Base-by-base conservation (phyloP, 345 rosid genomes). In the Clarkia xantiana region DNA sequence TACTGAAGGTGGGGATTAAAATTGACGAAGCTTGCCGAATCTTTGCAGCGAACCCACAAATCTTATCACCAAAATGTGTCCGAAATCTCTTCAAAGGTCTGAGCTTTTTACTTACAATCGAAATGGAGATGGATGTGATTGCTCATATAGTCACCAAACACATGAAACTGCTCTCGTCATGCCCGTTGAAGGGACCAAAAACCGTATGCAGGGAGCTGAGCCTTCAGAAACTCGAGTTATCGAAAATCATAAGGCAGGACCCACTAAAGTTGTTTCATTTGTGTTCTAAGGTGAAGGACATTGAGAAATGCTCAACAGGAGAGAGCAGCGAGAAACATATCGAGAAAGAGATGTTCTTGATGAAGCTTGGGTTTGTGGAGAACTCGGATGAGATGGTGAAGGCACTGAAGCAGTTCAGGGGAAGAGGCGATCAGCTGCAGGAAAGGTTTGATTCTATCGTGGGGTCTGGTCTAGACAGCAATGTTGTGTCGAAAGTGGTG, bases 371-470 rank as follows among this genome's bases (percentile, higher is more conserved):
- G 7, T 80, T 72, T 42, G 56, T 71, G 40, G 97, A 88, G 54
- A 84, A 80, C 75, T 79, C 95, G 0, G 97, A 85, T 39, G 95
- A 85, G 71, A 78, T 85, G 84, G 57, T 61, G 41, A 76, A 62
- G 54, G 87, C 94, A 52, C 57, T 70, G 57, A 82, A 67, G 61
- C 66, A 65, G 75, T 88, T 84, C 54, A 70, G 89, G 62, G 94
- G 93, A 40, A 74, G 89, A 66, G 93, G 86, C 18, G 86, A 84
- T 70, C 86, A 76, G 52, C 59, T 88, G 44, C 94, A 82, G 68
- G 97, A 88, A 76, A 82, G 97, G 62, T 82, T 78, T 43, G 78
- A 84, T 67, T 88, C 86, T 65, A 71, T 88, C 9, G 72, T 82
- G 46, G 56, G 66, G 51, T 82, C 95, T 29, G 95, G 94, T 58